These are phyloP conservation scores for Wickerhamiella shivajii DNA, from an alignment of 805 yeast species.

Conservation along the genomic window DNA sequence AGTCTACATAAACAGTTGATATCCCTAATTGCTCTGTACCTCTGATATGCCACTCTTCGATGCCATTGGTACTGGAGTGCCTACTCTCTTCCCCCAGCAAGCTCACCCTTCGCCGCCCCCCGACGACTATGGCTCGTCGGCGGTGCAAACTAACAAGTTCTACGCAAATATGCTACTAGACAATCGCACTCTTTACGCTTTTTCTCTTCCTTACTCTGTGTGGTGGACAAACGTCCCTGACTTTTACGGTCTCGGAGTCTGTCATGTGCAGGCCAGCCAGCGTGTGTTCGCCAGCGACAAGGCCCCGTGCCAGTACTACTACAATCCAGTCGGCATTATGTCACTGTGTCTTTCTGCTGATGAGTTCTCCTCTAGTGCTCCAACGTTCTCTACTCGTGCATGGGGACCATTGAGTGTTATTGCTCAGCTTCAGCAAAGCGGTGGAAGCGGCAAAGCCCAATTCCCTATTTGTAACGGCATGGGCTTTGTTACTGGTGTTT, in stretches of 20 bases:
- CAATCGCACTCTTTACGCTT: conserved; percentile 39
- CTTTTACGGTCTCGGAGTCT: conserved; percentile 46
- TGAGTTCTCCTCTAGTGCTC: conserved; percentile 33
- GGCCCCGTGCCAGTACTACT: conserved; percentile 31
- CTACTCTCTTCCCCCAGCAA: conserved; percentile 31
- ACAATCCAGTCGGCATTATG: conserved; percentile 41
- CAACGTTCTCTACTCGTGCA: conserved; percentile 30
- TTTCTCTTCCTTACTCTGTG: conserved; percentile 54
- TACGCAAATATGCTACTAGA: conserved; percentile 51
- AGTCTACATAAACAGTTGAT: too few relatives aligned
- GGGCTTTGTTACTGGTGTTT: conserved; percentile 63
- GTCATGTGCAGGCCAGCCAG: conserved; percentile 36
- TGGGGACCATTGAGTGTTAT: conserved; percentile 19
- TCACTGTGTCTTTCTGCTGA: conserved; percentile 43
- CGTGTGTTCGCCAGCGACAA: conserved; percentile 32
- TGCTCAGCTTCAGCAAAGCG: conserved; percentile 11
- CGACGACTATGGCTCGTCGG: conserved; percentile 31
- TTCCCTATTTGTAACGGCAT: conserved; percentile 65
- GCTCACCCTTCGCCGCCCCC: conserved; percentile 21
- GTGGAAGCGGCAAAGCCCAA: conserved; percentile 23
- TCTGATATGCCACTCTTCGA: conserved; percentile 28
- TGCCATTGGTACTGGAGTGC: conserved; percentile 33
- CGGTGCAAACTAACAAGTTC: conserved; percentile 64
- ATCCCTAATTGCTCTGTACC: not conserved
- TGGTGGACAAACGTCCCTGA: conserved; percentile 36